Conservation (phyloP, 768 basidiomycete species). For the Leccinum truebloodii region DNA sequence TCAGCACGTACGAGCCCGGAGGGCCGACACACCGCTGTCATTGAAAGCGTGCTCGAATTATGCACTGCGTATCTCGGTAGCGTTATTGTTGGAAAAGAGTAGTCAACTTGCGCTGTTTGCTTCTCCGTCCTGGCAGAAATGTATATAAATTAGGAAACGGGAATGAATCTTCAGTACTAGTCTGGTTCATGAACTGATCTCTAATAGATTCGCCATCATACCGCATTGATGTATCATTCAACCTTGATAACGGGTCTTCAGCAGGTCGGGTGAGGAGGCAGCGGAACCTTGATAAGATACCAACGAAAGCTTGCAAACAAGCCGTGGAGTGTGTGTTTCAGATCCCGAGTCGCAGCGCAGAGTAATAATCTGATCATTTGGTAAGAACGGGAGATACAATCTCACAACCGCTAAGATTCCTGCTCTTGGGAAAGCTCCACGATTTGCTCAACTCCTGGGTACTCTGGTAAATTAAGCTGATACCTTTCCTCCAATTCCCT, state of each 20-base stretch:
- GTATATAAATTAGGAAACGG: background rate
- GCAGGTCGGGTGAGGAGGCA: no score
- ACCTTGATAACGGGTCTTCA: no score
- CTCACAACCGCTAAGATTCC: conserved; percentile 11
- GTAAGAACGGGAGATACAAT: no score
- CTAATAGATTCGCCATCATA: background rate
- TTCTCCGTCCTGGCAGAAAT: background rate
- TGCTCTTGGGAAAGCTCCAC: conserved; percentile 59
- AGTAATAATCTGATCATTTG: background rate
- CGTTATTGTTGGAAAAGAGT: background rate
- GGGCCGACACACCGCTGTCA: background rate
- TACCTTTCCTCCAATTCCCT: conserved; percentile 76
- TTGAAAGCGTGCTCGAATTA: background rate
- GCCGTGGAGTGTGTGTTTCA: background rate
- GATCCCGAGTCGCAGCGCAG: background rate
- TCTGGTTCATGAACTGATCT: background rate
- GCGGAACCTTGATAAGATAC: background rate
- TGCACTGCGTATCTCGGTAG: background rate
- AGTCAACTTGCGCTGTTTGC: background rate
- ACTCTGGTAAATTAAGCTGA: conserved; percentile 77
- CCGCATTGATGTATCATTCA: background rate
- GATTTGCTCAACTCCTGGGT: conserved; percentile 79
- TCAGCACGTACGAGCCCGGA: background rate
- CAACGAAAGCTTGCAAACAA: background rate
- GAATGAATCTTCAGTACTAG: no score